phyloP scores from a whole-genome alignment of 2,329 filamentous ascomycete genomes.

The Gyromitra esculenta region DNA sequence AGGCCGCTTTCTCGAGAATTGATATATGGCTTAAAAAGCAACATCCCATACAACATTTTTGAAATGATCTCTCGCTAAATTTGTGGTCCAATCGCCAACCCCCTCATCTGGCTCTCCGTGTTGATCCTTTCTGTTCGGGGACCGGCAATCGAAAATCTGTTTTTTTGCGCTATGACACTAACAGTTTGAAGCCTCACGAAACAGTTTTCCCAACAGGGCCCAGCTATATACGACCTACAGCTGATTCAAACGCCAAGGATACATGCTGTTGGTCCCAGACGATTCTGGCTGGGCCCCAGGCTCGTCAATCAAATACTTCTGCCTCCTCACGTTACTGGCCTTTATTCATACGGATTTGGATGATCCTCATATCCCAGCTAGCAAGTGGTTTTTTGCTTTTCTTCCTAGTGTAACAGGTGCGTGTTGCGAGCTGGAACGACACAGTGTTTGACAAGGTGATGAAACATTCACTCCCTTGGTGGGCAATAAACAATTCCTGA shows the following conservation, averaged over 20 bases:
- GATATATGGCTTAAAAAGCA: neutral
- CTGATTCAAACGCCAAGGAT: constrained; percentile 24
- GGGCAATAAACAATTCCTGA: neutral
- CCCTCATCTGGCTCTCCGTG: constrained; percentile 26
- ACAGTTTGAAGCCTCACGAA: constrained; percentile 23
- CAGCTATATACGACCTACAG: neutral
- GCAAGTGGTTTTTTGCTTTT: constrained; percentile 6
- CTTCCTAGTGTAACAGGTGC: constrained; percentile 6
- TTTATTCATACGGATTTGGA: constrained; percentile 14
- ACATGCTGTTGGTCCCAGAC: constrained; percentile 30
- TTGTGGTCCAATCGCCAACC: constrained; percentile 37
- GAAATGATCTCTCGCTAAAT: constrained; percentile 42
- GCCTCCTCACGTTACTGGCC: constrained; percentile 5
- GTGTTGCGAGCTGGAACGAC: constrained; percentile 18
- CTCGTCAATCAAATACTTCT: constrained; percentile 14
- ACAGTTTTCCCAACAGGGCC: constrained; percentile 32
- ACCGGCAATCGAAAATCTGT: constrained; percentile 51
- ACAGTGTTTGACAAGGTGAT: constrained; percentile 25
- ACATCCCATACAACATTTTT: constrained; percentile 1
- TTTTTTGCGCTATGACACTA: constrained; percentile 44
- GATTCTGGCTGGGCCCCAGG: constrained; percentile 6
- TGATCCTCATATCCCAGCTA: constrained; percentile 23
- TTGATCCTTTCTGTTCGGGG: constrained; percentile 39
- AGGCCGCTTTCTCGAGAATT: constrained; percentile 4
- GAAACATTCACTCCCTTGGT: constrained; percentile 15